A percentile compares a stretch with the other conserved stretches of the same genome.
Conservation (phyloP, 208 protist genomes). For the Blechomonas ayalai region DNA sequence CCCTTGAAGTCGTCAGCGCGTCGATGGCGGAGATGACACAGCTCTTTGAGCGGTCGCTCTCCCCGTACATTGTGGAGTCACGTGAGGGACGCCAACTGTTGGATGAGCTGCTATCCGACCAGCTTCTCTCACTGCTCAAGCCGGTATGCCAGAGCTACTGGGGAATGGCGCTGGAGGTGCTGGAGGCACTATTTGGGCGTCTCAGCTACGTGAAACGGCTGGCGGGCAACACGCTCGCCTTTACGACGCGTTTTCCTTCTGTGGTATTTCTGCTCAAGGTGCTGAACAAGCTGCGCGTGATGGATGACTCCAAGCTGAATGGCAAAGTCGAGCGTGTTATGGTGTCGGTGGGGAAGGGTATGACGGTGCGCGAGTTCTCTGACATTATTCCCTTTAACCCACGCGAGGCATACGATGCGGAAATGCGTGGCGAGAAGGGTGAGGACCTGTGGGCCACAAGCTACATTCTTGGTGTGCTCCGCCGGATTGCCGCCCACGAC, state of each 20-base stretch:
- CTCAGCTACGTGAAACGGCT: slow-evolving; percentile 78
- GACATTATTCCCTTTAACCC: slow-evolving; percentile 74
- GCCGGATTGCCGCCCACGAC: slow-evolving; percentile 71
- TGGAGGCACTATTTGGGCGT: slow-evolving; percentile 51
- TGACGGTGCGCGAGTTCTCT: slow-evolving; percentile 69
- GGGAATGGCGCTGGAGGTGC: slow-evolving; percentile 48
- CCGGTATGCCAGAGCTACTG: slow-evolving; percentile 71
- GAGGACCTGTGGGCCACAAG: slow-evolving; percentile 53
- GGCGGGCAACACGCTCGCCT: slow-evolving; percentile 14
- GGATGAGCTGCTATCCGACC: slow-evolving; percentile 49
- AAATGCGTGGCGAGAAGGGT: slow-evolving; percentile 16
- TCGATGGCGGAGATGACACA: slow-evolving; percentile 42
- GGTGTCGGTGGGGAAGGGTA: slow-evolving; percentile 59
- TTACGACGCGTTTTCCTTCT: slow-evolving; percentile 59
- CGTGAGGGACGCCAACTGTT: slow-evolving; percentile 56
- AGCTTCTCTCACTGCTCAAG: slow-evolving; percentile 68
- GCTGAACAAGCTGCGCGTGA: slow-evolving; percentile 75
- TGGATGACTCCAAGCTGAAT: slow-evolving; percentile 74
- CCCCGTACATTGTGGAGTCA: slow-evolving; percentile 78
- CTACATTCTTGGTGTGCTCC: slow-evolving; percentile 72
- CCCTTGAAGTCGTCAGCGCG: slow-evolving; percentile 29
- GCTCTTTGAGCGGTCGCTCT: slow-evolving; percentile 57
- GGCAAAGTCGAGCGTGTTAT: slow-evolving; percentile 69
- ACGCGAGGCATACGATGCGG: slow-evolving; percentile 34
- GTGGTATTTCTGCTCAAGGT: slow-evolving; percentile 67